Base-by-base conservation (phyloP, 257 asterid genomes). In the Solanum piurae region DNA sequence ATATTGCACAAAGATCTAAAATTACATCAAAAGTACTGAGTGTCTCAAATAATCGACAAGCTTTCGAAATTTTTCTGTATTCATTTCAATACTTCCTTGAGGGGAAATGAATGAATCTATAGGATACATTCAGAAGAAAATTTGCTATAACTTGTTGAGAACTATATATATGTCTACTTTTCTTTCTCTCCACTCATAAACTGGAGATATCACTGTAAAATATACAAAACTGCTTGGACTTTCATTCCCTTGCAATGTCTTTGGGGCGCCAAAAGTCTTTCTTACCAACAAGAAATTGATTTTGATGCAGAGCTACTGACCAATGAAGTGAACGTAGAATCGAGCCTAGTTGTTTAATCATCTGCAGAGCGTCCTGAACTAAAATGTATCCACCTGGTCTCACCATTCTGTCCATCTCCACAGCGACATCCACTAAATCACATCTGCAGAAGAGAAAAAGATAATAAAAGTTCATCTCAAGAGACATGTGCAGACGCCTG, bases 381-480 rank as follows among this genome's bases (percentile, higher is more conserved):
- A 97, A 71, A 88, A 97, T 91, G 88, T 93, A 89, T n/a, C 99
- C 99, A 33, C 94, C 94, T 2, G 99, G 99, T 89, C 99, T 92
- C 90, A 96, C 69, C 42, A 97, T 75, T 3, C 99, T 95, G 89
- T 96, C 98, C 88, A 96, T 90, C 95, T 97, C 99, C 72, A 93
- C 95, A 20, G 94, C 95, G 29, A 94, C 88, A 89, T 94, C 98
- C 29, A 93, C 88, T 36, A 96, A 86, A 91, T 94, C 95, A 87
- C 99, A 97, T 91, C 99, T 97, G 96, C 88, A 62, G 31, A 77
- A 6, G 37, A 74, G n/a, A 31, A 5, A 12, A 42, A 86, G 3
- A 27, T 40, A 13, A 60, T 27, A 64, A 12, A 80, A n/a, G 62
- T 64, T 84, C 62, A 29, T 69, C 7, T 12, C n/a, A 44, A 66